These are phyloP conservation scores for Aspergillus tanneri DNA, from an alignment of 2,329 filamentous ascomycete genomes.

Conservation along the genomic window DNA sequence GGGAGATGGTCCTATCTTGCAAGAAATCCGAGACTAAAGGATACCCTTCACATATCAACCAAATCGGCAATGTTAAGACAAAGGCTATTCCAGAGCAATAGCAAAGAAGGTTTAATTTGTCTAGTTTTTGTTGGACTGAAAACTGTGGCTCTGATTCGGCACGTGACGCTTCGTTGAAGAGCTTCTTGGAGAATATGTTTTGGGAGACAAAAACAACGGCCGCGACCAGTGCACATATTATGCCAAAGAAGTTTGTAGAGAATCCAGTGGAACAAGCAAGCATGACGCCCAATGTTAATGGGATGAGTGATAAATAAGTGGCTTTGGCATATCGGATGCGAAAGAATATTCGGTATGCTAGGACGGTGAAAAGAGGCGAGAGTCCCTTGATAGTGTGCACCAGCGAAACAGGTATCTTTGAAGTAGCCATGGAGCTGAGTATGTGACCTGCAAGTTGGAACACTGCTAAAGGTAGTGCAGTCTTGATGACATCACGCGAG, in stretches of 20 bases:
- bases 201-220: conserved; percentile 95
- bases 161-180: conserved; percentile 90
- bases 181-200: conserved; percentile 96
- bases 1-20: conserved; percentile 73
- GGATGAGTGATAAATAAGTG: conserved; percentile 87
- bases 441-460: conserved; percentile 96
- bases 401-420: conserved; percentile 91
- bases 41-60: conserved; percentile 88
- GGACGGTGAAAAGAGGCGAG: conserved; percentile 89
- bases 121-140: conserved; percentile 70
- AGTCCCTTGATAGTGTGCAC: conserved; percentile 99
- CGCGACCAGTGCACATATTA: conserved; percentile 83
- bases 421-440: conserved; percentile 87
- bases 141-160: conserved; percentile 71
- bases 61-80: conserved; percentile 81
- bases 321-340: conserved; percentile 81
- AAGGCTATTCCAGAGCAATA: conserved; percentile 97
- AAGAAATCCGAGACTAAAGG: conserved; percentile 74
- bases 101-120: conserved; percentile 94
- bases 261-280: conserved; percentile 92
- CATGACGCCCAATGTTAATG: conserved; percentile 90
- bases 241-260: conserved; percentile 83
- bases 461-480: conserved; percentile 83
- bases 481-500: conserved; percentile 75
- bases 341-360: conserved; percentile 88